Conservation (phyloP, 73 alveolate genomes). For the Paramecium sonneborni region DNA sequence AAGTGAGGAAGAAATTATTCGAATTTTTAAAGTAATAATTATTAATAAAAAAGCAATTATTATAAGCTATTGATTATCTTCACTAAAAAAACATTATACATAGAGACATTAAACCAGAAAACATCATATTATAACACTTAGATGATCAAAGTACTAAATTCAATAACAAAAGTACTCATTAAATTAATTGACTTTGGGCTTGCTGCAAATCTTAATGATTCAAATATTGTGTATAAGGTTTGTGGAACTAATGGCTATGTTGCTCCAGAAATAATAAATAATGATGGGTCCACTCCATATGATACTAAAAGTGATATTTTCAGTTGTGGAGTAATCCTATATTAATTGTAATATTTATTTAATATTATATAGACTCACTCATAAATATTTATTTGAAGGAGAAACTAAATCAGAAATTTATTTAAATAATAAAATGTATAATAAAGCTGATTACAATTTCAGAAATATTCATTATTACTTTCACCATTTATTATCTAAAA, state of each 20-base stretch:
- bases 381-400: neutral
- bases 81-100: neutral
- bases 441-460: neutral
- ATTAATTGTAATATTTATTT: neutral
- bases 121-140: neutral
- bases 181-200: slow-evolving; percentile 60
- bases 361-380: neutral
- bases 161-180: neutral
- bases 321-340: slow-evolving; percentile 31
- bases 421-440: neutral
- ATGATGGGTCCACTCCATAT: slow-evolving; percentile 4
- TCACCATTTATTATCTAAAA: neutral
- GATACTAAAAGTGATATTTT: neutral
- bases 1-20: neutral
- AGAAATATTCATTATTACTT: neutral
- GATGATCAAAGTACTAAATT: slow-evolving; percentile 3
- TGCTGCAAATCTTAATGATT: slow-evolving; percentile 54
- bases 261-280: slow-evolving; percentile 67
- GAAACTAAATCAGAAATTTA: neutral
- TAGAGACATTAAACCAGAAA: slow-evolving; percentile 62
- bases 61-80: neutral
- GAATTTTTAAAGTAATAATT: slow-evolving; percentile 9
- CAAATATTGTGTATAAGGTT: neutral
- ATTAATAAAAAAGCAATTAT: neutral
- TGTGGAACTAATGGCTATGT: slow-evolving; percentile 71